Evolutionary conservation across 2,329 filamentous ascomycete genomes (phyloP).

Genomic region (Aaosphaeria pasadenensis): DNA sequence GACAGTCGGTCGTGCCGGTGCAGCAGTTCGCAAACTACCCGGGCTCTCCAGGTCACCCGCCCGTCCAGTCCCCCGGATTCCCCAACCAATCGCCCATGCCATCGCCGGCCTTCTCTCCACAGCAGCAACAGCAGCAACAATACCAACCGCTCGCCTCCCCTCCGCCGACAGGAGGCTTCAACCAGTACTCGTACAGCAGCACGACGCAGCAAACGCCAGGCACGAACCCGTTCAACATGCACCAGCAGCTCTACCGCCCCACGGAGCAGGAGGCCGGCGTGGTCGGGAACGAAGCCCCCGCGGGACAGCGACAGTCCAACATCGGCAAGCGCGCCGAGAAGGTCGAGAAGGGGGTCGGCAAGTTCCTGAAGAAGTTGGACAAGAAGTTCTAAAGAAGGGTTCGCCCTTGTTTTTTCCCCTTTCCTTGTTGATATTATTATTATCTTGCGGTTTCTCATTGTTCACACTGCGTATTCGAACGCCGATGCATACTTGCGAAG

Average conservation of each 20-base stretch:
- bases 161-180: slow-evolving; percentile 54
- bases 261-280: slow-evolving; percentile 56
- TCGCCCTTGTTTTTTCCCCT: no score
- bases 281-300: slow-evolving; percentile 14
- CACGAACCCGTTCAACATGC: slow-evolving; percentile 53
- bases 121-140: slow-evolving; percentile 12
- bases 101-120: slow-evolving; percentile 38
- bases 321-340: slow-evolving; percentile 65
- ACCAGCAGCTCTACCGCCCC: slow-evolving; percentile 68
- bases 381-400: slow-evolving; percentile 57
- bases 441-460: no score
- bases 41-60: slow-evolving; percentile 26
- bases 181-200: slow-evolving; percentile 51
- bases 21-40: slow-evolving; percentile 41
- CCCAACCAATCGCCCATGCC: slow-evolving; percentile 31
- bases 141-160: slow-evolving; percentile 34
- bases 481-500: no score
- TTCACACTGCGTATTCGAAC: no score
- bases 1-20: slow-evolving; percentile 28
- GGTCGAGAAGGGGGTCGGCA: slow-evolving; percentile 67
- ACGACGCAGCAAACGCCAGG: slow-evolving; percentile 27
- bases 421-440: no score
- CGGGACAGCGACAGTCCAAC: slow-evolving; percentile 42
- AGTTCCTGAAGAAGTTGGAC: slow-evolving; percentile 75
- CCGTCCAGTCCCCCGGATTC: slow-evolving; percentile 23